A percentile compares a stretch with the other conserved stretches of the same genome.
These are phyloP conservation scores for Crotalaria pallida DNA, from an alignment of 306 rosid species.

Conservation along the genomic window DNA sequence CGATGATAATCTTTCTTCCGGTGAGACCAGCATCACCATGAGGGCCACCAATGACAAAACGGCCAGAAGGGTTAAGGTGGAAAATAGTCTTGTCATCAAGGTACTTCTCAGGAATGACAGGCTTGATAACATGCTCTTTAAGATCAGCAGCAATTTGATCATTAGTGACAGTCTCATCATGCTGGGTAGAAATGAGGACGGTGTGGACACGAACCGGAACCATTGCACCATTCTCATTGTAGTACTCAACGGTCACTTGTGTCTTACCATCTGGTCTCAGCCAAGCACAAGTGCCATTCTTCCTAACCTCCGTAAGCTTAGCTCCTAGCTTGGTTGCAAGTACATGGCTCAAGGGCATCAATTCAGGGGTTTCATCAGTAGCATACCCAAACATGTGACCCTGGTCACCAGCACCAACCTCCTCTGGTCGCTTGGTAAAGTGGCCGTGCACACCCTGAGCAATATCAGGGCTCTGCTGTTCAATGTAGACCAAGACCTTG, in stretches of 20 bases:
- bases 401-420: slow-evolving; percentile 99
- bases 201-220: slow-evolving; percentile 97
- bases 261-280: slow-evolving; percentile 99
- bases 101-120: slow-evolving; percentile 93
- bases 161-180: slow-evolving; percentile 91
- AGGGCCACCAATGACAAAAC: slow-evolving; percentile 97
- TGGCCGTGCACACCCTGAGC: slow-evolving; percentile 99
- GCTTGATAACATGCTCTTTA: slow-evolving; percentile 94
- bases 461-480: slow-evolving; percentile 99
- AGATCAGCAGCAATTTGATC: slow-evolving; percentile 97
- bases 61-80: slow-evolving; percentile 99
- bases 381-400: slow-evolving; percentile 99
- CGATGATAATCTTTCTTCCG: slow-evolving; percentile 95
- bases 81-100: slow-evolving; percentile 95
- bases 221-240: slow-evolving; percentile 89
- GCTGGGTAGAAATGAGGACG: slow-evolving; percentile 97
- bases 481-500: slow-evolving; percentile 98
- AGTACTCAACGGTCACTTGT: slow-evolving; percentile 93
- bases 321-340: slow-evolving; percentile 96
- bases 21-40: slow-evolving; percentile 99
- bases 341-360: slow-evolving; percentile 94
- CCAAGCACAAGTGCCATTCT: slow-evolving; percentile 94
- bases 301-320: slow-evolving; percentile 91
- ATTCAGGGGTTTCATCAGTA: slow-evolving; percentile 95
- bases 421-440: slow-evolving; percentile 99